phyloP scores from a whole-genome alignment of 495 filamentous ascomycete species.

The Hypoxylon fragiforme region DNA sequence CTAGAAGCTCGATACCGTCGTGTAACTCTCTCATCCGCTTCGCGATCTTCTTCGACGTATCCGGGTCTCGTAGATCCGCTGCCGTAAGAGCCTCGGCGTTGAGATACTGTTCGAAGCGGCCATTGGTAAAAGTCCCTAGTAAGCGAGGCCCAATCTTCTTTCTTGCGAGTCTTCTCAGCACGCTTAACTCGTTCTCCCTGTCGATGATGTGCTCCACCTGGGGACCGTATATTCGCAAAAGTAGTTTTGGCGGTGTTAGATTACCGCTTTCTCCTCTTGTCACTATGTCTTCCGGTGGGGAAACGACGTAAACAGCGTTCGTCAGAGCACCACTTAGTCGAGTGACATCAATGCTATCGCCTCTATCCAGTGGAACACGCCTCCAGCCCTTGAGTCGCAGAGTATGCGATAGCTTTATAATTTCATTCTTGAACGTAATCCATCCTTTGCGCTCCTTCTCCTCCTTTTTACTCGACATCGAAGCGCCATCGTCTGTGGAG shows the following conservation, averaged over 20 bases:
- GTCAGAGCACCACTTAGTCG: slow-evolving; percentile 92
- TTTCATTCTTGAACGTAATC: slow-evolving; percentile 84
- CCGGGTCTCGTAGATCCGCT: slow-evolving; percentile 74
- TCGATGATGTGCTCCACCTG: slow-evolving; percentile 97
- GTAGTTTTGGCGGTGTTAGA: slow-evolving; percentile 64
- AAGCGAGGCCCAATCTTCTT: slow-evolving; percentile 93
- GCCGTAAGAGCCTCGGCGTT: slow-evolving; percentile 78
- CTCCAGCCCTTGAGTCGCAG: slow-evolving; percentile 89
- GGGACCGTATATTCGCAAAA: slow-evolving; percentile 92
- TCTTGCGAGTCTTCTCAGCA: slow-evolving; percentile 80
- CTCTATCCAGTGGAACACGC: slow-evolving; percentile 65
- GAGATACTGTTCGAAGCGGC: slow-evolving; percentile 94
- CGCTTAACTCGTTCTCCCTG: slow-evolving; percentile 83
- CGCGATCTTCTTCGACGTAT: slow-evolving; percentile 90
- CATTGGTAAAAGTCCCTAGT: slow-evolving; percentile 92
- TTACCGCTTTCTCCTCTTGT: slow-evolving; percentile 41
- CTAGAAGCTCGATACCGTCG: slow-evolving; percentile 84
- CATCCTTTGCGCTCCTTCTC: slow-evolving; percentile 74
- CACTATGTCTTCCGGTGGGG: slow-evolving; percentile 66
- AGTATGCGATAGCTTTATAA: slow-evolving; percentile 86
- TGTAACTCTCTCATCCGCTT: slow-evolving; percentile 98
- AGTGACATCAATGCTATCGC: slow-evolving; percentile 74
- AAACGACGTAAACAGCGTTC: slow-evolving; percentile 94
- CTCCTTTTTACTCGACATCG: slow-evolving; percentile 46
- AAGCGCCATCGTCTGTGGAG: slow-evolving; percentile 50